phyloP scores from a whole-genome alignment of 2,329 filamentous ascomycete species.

The Cercospora zeae-maydis region DNA sequence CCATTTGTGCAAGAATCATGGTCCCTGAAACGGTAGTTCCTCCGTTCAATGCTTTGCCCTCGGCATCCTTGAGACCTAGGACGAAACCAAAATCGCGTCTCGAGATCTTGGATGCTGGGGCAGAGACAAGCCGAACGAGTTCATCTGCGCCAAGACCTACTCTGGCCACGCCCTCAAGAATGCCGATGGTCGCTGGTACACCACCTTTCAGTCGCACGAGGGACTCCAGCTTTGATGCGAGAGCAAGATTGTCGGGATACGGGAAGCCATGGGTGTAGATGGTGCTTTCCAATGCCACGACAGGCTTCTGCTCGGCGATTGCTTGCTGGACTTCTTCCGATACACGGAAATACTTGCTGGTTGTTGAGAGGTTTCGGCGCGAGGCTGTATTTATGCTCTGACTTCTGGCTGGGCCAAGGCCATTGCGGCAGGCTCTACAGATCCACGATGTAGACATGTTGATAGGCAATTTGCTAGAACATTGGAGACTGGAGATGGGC shows the following conservation, averaged over 20 bases:
- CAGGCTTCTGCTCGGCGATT: conserved; percentile 67
- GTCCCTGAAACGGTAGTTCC: conserved; percentile 93
- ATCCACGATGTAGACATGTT: conserved; percentile 18
- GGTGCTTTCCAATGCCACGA: conserved; percentile 90
- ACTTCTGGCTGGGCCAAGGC: background rate
- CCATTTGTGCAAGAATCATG: conserved; percentile 81
- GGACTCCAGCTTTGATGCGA: conserved; percentile 76
- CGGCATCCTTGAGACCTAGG: conserved; percentile 66
- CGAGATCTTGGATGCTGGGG: conserved; percentile 72
- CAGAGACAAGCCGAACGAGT: conserved; percentile 63
- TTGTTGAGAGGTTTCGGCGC: conserved; percentile 12
- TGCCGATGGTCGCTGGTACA: conserved; percentile 85
- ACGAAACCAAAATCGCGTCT: conserved; percentile 81
- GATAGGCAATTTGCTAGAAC: background rate
- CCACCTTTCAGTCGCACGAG: conserved; percentile 77
- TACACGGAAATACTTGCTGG: conserved; percentile 54
- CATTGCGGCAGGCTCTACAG: conserved; percentile 19
- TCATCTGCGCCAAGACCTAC: conserved; percentile 74
- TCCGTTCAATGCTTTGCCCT: conserved; percentile 69
- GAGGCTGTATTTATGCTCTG: background rate
- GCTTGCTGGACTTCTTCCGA: conserved; percentile 82
- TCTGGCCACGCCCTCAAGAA: conserved; percentile 75
- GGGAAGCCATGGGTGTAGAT: conserved; percentile 91
- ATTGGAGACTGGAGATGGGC: background rate
- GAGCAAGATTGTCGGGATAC: conserved; percentile 67